These are phyloP conservation scores for Athelia sp. DNA, from an alignment of 1,284 basidiomycete genomes.

Conservation along the genomic window DNA sequence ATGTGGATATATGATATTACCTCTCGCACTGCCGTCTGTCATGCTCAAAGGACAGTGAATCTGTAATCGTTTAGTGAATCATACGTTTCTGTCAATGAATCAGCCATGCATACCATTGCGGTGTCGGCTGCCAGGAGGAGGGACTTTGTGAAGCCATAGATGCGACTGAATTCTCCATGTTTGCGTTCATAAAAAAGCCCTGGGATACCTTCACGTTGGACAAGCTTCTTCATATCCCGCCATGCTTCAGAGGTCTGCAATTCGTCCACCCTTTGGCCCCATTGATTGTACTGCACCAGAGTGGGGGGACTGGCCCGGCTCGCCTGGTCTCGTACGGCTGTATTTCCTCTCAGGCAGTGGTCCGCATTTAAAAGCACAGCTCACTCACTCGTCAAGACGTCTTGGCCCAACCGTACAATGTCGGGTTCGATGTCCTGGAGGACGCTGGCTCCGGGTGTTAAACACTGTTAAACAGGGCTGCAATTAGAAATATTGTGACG, in stretches of 20 bases:
- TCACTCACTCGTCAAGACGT: conserved; percentile 35
- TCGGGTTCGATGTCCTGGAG: conserved; percentile 45
- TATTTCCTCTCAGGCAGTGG: conserved; percentile 4
- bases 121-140: conserved; percentile 56
- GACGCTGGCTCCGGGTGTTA: conserved; percentile 21
- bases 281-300: conserved; percentile 65
- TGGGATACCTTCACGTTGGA: conserved; percentile 66
- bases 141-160: conserved; percentile 62
- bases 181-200: conserved; percentile 60
- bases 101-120: conserved; percentile 42
- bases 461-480: neutral
- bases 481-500: neutral
- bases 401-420: conserved; percentile 47
- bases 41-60: conserved; percentile 70
- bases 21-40: conserved; percentile 72
- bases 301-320: conserved; percentile 39
- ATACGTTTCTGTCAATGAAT: neutral
- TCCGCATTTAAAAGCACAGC: conserved; percentile 4
- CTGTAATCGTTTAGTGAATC: conserved; percentile 25
- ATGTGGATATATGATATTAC: conserved; percentile 18
- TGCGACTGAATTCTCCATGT: conserved; percentile 51
- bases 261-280: conserved; percentile 59
- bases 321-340: conserved; percentile 47
- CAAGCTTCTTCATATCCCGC: conserved; percentile 64
- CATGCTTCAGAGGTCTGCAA: conserved; percentile 69